These are phyloP conservation scores for Oryza meridionalis DNA, from an alignment of 176 grass and related monocot species.

Conservation along the genomic window DNA sequence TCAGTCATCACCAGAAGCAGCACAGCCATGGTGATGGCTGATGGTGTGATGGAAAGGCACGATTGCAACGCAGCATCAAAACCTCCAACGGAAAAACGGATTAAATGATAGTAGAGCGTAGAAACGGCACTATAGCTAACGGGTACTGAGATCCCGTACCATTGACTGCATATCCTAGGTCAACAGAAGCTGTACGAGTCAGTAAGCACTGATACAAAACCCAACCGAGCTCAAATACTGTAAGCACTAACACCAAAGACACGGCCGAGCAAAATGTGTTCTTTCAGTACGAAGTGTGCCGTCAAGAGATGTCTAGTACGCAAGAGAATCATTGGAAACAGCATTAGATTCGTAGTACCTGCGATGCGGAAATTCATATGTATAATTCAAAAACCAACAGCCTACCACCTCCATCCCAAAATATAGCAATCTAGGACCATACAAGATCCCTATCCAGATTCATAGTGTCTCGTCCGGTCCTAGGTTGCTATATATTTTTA, in stretches of 20 bases:
- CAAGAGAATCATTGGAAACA: not conserved
- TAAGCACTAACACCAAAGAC: not conserved
- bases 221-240: too few relatives aligned
- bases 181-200: constrained; percentile 38
- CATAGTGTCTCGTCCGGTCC: too few relatives aligned
- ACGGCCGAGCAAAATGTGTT: constrained; percentile 3
- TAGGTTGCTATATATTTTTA: too few relatives aligned
- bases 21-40: too few relatives aligned
- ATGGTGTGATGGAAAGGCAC: too few relatives aligned
- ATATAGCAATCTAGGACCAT: too few relatives aligned
- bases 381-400: not conserved
- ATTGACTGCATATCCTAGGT: not conserved
- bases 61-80: too few relatives aligned
- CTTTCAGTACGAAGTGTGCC: not conserved
- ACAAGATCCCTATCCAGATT: too few relatives aligned
- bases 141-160: not conserved
- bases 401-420: not conserved
- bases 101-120: too few relatives aligned
- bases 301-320: not conserved
- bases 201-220: not conserved
- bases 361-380: not conserved
- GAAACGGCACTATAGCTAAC: too few relatives aligned
- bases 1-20: too few relatives aligned
- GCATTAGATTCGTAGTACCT: not conserved
- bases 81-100: too few relatives aligned